Base-by-base conservation (phyloP, 2,329 filamentous ascomycete genomes). In the Diaporthe nobilis region DNA sequence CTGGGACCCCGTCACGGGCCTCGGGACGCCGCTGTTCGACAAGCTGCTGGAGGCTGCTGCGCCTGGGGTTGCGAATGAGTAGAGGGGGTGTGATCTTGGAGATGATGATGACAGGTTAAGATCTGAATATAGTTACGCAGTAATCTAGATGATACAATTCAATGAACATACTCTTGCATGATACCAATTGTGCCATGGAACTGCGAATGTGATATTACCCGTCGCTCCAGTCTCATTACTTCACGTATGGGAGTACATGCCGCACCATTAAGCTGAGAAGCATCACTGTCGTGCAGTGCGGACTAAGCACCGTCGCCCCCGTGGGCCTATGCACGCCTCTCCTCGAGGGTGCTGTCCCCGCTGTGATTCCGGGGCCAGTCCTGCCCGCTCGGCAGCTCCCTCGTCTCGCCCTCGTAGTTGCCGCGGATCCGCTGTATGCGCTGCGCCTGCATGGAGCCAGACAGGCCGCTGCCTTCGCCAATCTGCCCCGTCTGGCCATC, bases 1-100 rank as follows among this genome's bases (percentile, higher is more conserved):
- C 58, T 86, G 85, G 77, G 76, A 77, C 44, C 76, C 76, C 10
- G 76, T 77, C 12, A 77, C 76, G 12, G 76, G 76, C 5, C 65
- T 77, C 9, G 76, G 76, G 3, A 76, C 76, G 51, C 76, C 76
- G 1, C 6, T 71, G 17, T 77, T 77, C 20, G 76, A 77, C 34
- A 53, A 47, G 63, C 34, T 77, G 51, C 6, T 77, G 53, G 71
- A 51, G n/a, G 65, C 42, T 20, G 76, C 74, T 4, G 73, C 76
- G 10, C 74, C 76, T 9, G 74, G 74, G 7, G 73, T 74, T 34
- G 37, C 61, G 0, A 77, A 77, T 25, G 44, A 55, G 55, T 75
- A 72, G 22, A 17, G 6, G 17, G 39, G 28, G 12, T 10, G 8
- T 2, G n/a, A 3, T 17, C 42, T 20, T 44, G 42, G 15, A 6